Conservation (phyloP, 306 rosid species). For the Acmispon strigosus region DNA sequence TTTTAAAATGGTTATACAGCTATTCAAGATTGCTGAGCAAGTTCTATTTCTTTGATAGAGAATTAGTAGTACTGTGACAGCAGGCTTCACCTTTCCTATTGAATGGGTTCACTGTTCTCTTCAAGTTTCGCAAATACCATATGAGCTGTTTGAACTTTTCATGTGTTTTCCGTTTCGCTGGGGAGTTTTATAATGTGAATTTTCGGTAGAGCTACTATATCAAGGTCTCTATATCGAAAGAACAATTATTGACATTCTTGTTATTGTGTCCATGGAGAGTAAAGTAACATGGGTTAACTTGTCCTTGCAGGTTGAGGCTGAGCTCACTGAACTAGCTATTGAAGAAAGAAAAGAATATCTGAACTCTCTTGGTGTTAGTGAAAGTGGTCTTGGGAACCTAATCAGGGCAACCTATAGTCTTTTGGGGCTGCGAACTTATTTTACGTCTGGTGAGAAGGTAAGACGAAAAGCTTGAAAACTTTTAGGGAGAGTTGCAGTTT, state of each 20-base stretch:
- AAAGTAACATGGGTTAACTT: slow-evolving; percentile 14
- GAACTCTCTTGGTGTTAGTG: slow-evolving; percentile 85
- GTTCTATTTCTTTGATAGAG: no score
- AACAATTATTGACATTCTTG: neutral
- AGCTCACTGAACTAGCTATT: slow-evolving; percentile 73
- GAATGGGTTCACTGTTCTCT: no score
- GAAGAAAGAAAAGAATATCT: slow-evolving; percentile 91
- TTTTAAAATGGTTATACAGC: no score
- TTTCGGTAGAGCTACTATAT: slow-evolving; percentile 6
- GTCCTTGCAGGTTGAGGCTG: slow-evolving; percentile 84
- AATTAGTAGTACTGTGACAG: no score
- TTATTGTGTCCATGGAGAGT: neutral
- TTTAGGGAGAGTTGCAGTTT: neutral
- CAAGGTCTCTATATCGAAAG: neutral
- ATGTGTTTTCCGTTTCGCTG: neutral
- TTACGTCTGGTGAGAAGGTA: slow-evolving; percentile 98
- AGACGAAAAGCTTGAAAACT: slow-evolving; percentile 10
- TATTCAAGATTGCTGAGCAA: no score
- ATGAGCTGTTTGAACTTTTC: neutral
- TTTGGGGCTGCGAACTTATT: slow-evolving; percentile 84
- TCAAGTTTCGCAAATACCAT: neutral
- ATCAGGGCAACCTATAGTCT: slow-evolving; percentile 80
- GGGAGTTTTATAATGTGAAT: neutral
- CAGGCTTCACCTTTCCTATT: no score
- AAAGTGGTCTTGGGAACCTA: slow-evolving; percentile 93